Percentiles rank a stretch among this genome's conserved stretches.
Conservation (phyloP, 805 yeast genomes). For the Barnettozyma sucrosica region DNA sequence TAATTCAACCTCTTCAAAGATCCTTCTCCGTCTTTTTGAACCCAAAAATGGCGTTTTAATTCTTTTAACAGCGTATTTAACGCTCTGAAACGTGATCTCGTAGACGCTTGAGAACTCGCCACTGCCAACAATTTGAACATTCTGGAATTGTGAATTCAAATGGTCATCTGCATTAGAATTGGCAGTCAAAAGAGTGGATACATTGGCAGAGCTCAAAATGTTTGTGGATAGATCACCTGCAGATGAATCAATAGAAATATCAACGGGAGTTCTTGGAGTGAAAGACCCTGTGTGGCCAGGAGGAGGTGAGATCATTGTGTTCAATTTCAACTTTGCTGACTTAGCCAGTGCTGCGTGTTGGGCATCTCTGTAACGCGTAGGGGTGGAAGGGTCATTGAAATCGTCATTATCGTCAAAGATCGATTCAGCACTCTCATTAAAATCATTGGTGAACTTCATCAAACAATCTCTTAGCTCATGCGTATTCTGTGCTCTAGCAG, state of each 20-base stretch:
- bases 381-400: constrained; percentile 37
- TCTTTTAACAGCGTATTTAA: constrained; percentile 80
- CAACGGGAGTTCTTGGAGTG: constrained; percentile 29
- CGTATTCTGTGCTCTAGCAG: constrained; percentile 30
- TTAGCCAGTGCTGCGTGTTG: constrained; percentile 15
- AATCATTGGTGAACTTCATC: constrained; percentile 34
- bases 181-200: constrained; percentile 20
- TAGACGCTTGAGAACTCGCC: constrained; percentile 92
- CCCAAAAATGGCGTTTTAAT: constrained; percentile 60
- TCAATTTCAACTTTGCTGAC: constrained; percentile 12
- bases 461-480: constrained; percentile 37
- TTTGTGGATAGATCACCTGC: constrained; percentile 16
- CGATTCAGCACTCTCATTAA: constrained; percentile 32
- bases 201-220: constrained; percentile 20
- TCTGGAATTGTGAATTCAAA: constrained; percentile 44
- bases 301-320: constrained; percentile 14
- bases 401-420: constrained; percentile 20
- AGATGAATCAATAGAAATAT: constrained; percentile 15
- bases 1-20: constrained; percentile 75
- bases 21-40: constrained; percentile 52
- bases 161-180: constrained; percentile 33
- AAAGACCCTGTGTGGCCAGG: constrained; percentile 19
- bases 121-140: constrained; percentile 65
- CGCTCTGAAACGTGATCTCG: constrained; percentile 63
- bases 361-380: constrained; percentile 31